phyloP scores from a whole-genome alignment of 1,284 basidiomycete genomes.

The Apiotrichum gamsii region DNA sequence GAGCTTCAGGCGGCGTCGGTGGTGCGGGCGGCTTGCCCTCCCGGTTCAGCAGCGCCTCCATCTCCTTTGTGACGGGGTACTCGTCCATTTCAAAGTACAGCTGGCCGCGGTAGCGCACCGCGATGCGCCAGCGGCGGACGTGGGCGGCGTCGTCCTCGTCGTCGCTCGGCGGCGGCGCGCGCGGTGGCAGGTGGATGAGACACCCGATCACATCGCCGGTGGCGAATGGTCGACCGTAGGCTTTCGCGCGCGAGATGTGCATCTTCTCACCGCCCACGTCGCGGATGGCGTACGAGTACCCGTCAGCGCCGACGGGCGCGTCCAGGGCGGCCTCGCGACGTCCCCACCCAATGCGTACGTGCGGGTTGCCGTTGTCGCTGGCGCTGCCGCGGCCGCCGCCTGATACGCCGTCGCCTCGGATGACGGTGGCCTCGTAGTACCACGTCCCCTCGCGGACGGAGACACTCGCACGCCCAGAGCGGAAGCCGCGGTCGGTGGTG shows the following conservation, averaged over 20 bases:
- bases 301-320: slow-evolving; percentile 87
- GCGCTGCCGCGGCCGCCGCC: slow-evolving; percentile 49
- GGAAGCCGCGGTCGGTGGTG: slow-evolving; percentile 79
- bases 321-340: slow-evolving; percentile 87
- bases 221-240: slow-evolving; percentile 66
- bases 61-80: slow-evolving; percentile 86
- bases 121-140: slow-evolving; percentile 75
- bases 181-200: slow-evolving; percentile 58
- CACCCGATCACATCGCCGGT: slow-evolving; percentile 89
- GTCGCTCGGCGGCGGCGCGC: slow-evolving; percentile 48
- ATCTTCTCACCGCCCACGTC: slow-evolving; percentile 91
- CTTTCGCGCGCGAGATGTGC: slow-evolving; percentile 68
- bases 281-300: slow-evolving; percentile 83
- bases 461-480: slow-evolving; percentile 82
- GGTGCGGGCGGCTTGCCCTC: slow-evolving; percentile 46
- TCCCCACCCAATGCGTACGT: slow-evolving; percentile 87
- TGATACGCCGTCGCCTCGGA: slow-evolving; percentile 56
- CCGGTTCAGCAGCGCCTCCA: slow-evolving; percentile 74
- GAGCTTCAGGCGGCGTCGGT: background rate
- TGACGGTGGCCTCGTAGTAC: slow-evolving; percentile 86
- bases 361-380: slow-evolving; percentile 48
- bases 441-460: slow-evolving; percentile 83
- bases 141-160: slow-evolving; percentile 64
- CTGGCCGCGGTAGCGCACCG: slow-evolving; percentile 93
- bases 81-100: slow-evolving; percentile 93